Base-by-base conservation (phyloP, 106 monocot species). In the Cymbidium sinense region DNA sequence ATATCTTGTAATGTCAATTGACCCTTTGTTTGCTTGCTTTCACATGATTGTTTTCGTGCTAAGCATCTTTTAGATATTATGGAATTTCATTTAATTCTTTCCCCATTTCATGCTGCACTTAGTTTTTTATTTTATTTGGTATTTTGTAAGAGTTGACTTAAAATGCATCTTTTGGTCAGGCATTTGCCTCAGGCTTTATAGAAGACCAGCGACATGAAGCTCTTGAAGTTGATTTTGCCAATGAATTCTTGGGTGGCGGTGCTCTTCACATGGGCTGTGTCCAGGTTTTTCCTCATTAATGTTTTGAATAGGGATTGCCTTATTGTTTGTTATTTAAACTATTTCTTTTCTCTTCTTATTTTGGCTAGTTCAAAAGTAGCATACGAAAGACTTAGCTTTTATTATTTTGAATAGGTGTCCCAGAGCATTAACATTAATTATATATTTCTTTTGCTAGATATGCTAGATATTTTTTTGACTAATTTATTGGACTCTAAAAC, bases 211-310 rank as follows among this genome's bases (percentile, higher is more conserved):
- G 81, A 61, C 75, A 85, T 75, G 98, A 94, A 84, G 92, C 92
- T 52, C 84, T 98, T 74, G 94, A 99, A 86, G 94, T 92, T 77
- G 98, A 94, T 86, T 99, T 99, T 90, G 90, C 94, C 39, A 99
- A 99, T 89, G 86, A 94, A 86, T 94, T 84, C 90, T 84, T 99
- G 54, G 98, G 98, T 84, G 94, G 94, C 33, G 98, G 98, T 81
- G 91, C 94, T 86, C 92, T 99, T 76, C 64, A 70, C 43, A 82
- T 81, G 81, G 98, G 98, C 64, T 99, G 98, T 77, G 90, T 98
- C 81, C 98, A 98, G 96, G 96, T 96, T 83, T 79, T 83, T 61
- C 43, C 12, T 87, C 82, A 77, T 89, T 35, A 74, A 79, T 70
- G 39, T 86, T 55, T 88, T 78, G 23, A 55, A 79, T 79, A 43